A percentile compares a stretch with the other conserved stretches of the same genome.
Conservation (phyloP, 169 alveolate genomes). For the Plasmodium yoelii region DNA sequence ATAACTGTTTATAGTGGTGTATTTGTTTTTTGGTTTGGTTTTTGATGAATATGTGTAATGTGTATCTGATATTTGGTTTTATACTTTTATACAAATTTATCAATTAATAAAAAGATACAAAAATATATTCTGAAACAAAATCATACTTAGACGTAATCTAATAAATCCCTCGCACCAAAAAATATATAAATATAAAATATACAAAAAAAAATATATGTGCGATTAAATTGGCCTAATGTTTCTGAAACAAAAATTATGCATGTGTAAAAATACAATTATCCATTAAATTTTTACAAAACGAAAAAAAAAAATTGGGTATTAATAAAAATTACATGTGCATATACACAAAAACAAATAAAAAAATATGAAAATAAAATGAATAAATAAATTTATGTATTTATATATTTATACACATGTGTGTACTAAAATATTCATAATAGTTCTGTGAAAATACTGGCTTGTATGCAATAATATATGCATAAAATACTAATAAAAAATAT, state of each 20-base stretch:
- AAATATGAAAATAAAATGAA: not conserved
- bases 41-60: too few relatives aligned
- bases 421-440: not conserved
- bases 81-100: not conserved
- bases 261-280: constrained; percentile 13
- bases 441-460: constrained; percentile 29
- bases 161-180: constrained; percentile 1
- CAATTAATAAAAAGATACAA: not conserved
- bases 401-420: not conserved
- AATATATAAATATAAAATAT: constrained; percentile 10
- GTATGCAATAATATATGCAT: constrained; percentile 12
- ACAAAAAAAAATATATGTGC: constrained; percentile 16
- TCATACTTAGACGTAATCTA: constrained; percentile 46
- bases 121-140: constrained; percentile 10
- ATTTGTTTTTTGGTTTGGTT: too few relatives aligned
- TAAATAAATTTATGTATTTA: not conserved
- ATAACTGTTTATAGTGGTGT: too few relatives aligned
- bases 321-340: constrained; percentile 19
- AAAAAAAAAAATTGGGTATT: not conserved
- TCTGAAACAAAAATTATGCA: constrained; percentile 16
- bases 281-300: constrained; percentile 1
- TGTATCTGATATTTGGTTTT: not conserved
- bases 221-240: not conserved
- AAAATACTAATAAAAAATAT: constrained; percentile 6
- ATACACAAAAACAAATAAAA: constrained; percentile 17